Evolutionary conservation across 192 early-diverging fungal genomes (phyloP), one percentile per base, ranked within the genome.

Genomic region (Phlyctochytrium planicorne): DNA sequence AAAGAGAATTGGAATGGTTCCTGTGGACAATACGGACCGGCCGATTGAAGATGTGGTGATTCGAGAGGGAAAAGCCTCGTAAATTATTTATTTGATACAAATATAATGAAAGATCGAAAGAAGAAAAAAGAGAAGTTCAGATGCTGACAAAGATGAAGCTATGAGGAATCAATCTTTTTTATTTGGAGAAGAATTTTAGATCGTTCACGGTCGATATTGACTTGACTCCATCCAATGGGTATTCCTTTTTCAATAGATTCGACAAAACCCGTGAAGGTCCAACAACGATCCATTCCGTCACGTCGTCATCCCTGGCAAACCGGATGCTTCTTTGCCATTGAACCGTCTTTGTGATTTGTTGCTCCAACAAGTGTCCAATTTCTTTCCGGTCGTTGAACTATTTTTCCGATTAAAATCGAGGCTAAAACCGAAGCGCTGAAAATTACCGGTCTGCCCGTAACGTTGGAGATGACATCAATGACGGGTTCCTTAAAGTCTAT

Each of bases 391-490:
- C 80, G 68, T 71, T 76, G 75, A 79, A 79, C 80, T 80, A 32
- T 2, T n/a, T 36, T 62, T 10, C 24, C 32, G 33, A 47, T 24
- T 2, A 35, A 0, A 29, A 52, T 32, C 59, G 1, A 14, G 24
- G 47, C 17, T 32, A 47, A 60, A 47, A 27, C 16, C 33, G 33
- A 34, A 60, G 23, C n/a, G n/a, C n/a, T n/a, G 36, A 50, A n/a
- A 35, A 36, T 57, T 79, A 96, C 88, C 10, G 96, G 94, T 32
- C 75, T 74, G 12, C 89, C 94, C 2, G 93, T 95, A 24, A 95
- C 93, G 75, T 98, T 98, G 10, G 94, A 94, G 33, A 98, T 88
- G 20, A 98, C 90, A 35, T 93, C 87, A 52, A 96, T 89, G 14
- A 74, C 60, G 34, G 94, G 95, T 31, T 81, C 77, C n/a, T 81